Conservation (phyloP, 129 eudicot genomes). For the Arctium minus region DNA sequence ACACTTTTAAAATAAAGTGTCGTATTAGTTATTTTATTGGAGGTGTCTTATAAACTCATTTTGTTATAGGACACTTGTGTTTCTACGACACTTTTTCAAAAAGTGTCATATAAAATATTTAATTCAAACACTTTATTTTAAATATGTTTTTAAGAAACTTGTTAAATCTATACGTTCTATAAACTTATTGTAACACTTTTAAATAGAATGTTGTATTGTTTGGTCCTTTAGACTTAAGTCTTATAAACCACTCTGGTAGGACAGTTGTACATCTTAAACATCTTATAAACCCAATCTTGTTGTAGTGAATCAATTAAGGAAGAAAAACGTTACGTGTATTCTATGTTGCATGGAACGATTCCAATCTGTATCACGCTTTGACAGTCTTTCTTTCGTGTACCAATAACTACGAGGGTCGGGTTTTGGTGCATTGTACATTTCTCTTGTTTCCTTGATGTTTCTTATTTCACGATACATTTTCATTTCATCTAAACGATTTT, state of each 20-base stretch:
- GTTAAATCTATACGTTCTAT: not conserved
- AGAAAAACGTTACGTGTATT: not conserved
- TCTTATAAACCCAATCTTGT: not conserved
- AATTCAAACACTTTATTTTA: not conserved
- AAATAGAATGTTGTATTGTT: too few species aligned
- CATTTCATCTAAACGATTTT: conserved; percentile 1
- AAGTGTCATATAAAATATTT: not conserved
- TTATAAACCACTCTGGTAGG: not conserved
- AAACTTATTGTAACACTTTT: not conserved
- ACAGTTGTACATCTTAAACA: not conserved
- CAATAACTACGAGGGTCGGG: not conserved
- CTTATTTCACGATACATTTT: conserved; percentile 1
- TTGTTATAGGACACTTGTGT: not conserved
- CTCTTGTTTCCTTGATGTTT: conserved; percentile 3
- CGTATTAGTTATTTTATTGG: too few species aligned
- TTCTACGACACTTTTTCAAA: not conserved
- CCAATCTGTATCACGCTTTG: not conserved
- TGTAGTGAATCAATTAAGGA: not conserved
- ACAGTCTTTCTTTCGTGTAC: not conserved
- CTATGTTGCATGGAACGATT: not conserved
- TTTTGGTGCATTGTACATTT: conserved; percentile 5
- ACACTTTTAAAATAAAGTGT: too few species aligned
- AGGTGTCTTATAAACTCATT: not conserved
- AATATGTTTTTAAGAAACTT: not conserved
- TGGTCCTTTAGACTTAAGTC: not conserved